Evolutionary conservation across 2,329 filamentous ascomycete genomes (phyloP).

Genomic region (Phoma sp.): DNA sequence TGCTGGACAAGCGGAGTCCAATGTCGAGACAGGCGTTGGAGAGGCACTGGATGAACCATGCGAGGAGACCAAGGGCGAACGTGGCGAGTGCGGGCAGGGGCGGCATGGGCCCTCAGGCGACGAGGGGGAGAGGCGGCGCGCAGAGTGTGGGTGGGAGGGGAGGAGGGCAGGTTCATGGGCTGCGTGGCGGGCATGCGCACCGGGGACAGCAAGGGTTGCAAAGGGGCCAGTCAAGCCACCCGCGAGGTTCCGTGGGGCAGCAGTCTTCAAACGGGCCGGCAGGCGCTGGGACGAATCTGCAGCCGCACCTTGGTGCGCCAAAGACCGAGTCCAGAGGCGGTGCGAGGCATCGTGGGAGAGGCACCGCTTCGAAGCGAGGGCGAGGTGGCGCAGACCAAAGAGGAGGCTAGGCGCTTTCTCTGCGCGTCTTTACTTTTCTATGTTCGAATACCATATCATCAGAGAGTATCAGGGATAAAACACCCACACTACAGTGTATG

Average conservation of each 20-base stretch:
- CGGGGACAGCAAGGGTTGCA: neutral
- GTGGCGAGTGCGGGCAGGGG: neutral
- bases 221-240: neutral
- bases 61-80: neutral
- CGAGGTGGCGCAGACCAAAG: neutral
- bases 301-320: neutral
- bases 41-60: slow-evolving; percentile 21
- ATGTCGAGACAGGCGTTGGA: slow-evolving; percentile 22
- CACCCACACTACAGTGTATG: neutral
- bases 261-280: neutral
- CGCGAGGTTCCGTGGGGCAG: neutral
- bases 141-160: neutral
- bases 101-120: neutral
- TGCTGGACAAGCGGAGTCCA: slow-evolving; percentile 19
- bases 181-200: neutral
- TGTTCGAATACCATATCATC: neutral
- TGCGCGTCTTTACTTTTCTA: neutral
- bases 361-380: neutral
- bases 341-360: slow-evolving; percentile 1
- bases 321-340: neutral
- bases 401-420: neutral
- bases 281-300: neutral
- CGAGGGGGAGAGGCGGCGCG: neutral
- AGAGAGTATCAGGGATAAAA: neutral
- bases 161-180: neutral